phyloP scores from a whole-genome alignment of 2,329 filamentous ascomycete genomes.

The Cladosporium sp. region DNA sequence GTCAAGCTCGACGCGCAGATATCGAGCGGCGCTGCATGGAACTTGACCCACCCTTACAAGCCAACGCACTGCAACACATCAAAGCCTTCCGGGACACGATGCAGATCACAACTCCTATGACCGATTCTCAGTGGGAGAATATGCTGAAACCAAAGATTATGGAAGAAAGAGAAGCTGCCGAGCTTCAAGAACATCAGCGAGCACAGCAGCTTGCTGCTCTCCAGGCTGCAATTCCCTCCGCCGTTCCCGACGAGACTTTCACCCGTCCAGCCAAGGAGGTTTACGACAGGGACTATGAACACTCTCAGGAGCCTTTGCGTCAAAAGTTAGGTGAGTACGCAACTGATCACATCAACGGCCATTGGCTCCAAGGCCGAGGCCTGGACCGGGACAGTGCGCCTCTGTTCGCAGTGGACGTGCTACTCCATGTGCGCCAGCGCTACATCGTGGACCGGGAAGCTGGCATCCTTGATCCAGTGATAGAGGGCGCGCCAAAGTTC shows the following conservation, averaged over 20 bases:
- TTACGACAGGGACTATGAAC: constrained; percentile 70
- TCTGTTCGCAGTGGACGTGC: constrained; percentile 70
- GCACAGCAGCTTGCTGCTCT: constrained; percentile 47
- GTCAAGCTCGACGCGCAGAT: constrained; percentile 65
- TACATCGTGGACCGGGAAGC: constrained; percentile 46
- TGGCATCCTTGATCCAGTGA: constrained; percentile 26
- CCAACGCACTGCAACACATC: constrained; percentile 67
- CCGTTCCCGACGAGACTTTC: constrained; percentile 51
- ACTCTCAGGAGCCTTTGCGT: constrained; percentile 67
- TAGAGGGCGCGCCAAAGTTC: constrained; percentile 21
- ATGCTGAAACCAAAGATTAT: constrained; percentile 68
- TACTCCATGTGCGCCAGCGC: constrained; percentile 60
- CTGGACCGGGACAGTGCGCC: constrained; percentile 65
- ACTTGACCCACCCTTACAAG: constrained; percentile 66
- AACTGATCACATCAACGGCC: constrained; percentile 67
- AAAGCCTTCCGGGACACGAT: constrained; percentile 73
- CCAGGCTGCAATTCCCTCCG: constrained; percentile 51
- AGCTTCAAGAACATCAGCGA: constrained; percentile 57
- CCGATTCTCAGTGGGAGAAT: constrained; percentile 66
- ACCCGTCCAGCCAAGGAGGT: constrained; percentile 59
- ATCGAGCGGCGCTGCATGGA: constrained; percentile 69
- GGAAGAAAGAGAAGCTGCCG: constrained; percentile 66
- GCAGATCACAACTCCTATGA: constrained; percentile 68
- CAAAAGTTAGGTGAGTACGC: constrained; percentile 67
- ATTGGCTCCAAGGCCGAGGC: constrained; percentile 65